phyloP scores from a whole-genome alignment of 1,284 basidiomycete species.

The Apiotrichum gamsii region DNA sequence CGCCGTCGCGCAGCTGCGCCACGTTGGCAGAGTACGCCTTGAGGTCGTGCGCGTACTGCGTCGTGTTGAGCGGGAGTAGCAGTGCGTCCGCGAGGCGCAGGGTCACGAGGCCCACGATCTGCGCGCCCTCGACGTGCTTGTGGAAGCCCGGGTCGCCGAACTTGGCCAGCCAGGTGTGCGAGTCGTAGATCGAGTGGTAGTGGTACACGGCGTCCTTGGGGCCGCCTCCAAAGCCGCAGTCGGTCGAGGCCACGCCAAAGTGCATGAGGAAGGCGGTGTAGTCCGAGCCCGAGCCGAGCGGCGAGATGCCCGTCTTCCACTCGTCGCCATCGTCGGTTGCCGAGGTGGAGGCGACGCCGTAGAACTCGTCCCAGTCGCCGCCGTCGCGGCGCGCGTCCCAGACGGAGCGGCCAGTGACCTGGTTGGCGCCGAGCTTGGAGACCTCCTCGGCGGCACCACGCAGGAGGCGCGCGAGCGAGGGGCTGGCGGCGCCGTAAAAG shows the following conservation, averaged over 20 bases:
- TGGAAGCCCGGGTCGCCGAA: constrained; percentile 72
- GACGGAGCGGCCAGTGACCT: constrained; percentile 34
- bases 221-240: constrained; percentile 49
- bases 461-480: constrained; percentile 69
- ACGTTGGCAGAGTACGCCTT: constrained; percentile 58
- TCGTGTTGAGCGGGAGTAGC: constrained; percentile 64
- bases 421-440: constrained; percentile 52
- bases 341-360: not conserved
- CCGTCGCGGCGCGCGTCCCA: constrained; percentile 41
- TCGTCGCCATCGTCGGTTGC: constrained; percentile 7
- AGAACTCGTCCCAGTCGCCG: constrained; percentile 28
- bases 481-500: constrained; percentile 50
- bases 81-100: constrained; percentile 60
- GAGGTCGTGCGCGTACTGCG: constrained; percentile 64
- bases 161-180: constrained; percentile 59
- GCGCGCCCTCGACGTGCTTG: constrained; percentile 63
- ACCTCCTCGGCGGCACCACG: constrained; percentile 61
- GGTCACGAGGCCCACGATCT: constrained; percentile 58
- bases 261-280: constrained; percentile 66
- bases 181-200: constrained; percentile 68
- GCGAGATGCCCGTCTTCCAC: constrained; percentile 23
- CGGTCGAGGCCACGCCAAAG: constrained; percentile 47
- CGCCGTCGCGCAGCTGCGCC: constrained; percentile 47
- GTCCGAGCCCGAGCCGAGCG: constrained; percentile 54
- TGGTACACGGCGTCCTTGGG: constrained; percentile 63